Evolutionary conservation across 495 filamentous ascomycete genomes (phyloP), one percentile per base, ranked within the genome.

Genomic region (Podospora comata): DNA sequence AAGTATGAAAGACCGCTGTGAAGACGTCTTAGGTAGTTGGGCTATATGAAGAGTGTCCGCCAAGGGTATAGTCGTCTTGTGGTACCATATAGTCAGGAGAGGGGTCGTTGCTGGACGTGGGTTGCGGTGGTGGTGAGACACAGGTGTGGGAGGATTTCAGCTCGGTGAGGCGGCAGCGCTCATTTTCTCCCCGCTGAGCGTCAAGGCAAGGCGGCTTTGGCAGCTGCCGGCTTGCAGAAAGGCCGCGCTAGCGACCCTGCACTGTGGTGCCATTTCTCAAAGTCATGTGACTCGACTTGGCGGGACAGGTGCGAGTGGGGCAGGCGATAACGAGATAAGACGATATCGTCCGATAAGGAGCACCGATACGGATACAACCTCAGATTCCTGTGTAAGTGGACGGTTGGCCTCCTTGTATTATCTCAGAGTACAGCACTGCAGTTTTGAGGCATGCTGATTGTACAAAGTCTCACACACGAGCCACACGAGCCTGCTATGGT

Each of bases 201-300:
- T 48, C 39, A 48, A 48, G 23, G 59, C 27, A 61, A 61, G 59
- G 59, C 32, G 61, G 19, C 26, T 48, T 27, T 30, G 48, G 34
- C 48, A 59, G 48, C 53, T 65, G 62, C 62, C 26, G 3, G 20
- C 34, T 54, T 27, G 57, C 53, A 56, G 30, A 32, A 7, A 32
- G 30, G 30, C 30, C 30, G 3, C 4, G 30, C 30, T 32, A 34
- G 64, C 64, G 23, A 30, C 54, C 53, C 64, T 20, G 59, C 15
- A 15, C 19, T 34, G 7, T 27, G 26, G 39, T 19, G 64, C n/a
- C 27, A 32, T 62, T 67, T 67, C 60, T 63, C 60, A 60, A 67
- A 58, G 58, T 67, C 66, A 67, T 57, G 60, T 67, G 66, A 67
- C 34, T 34, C 5, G 44, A 13, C 30, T 48, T 13, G 39, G 39